Percentiles rank a stretch among this genome's conserved stretches.
Evolutionary conservation across 2,329 filamentous ascomycete species (phyloP).

Genomic region (Ophiostoma angusticollis): DNA sequence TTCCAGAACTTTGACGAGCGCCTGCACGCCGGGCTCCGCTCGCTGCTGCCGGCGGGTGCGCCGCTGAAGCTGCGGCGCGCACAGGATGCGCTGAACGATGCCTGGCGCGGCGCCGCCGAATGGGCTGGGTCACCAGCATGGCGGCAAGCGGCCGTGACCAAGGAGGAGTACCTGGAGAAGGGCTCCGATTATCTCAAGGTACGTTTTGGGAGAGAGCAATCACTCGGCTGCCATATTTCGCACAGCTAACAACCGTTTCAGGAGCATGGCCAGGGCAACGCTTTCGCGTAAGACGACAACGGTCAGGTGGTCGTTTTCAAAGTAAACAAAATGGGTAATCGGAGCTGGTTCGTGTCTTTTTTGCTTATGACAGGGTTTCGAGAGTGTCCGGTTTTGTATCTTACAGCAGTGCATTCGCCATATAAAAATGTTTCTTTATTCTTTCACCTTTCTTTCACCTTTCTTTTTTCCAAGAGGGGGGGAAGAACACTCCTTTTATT

Average conservation of each 20-base stretch:
- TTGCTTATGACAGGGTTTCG: too few species aligned
- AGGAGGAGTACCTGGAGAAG: conserved; percentile 81
- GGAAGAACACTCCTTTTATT: too few species aligned
- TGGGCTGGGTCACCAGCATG: conserved; percentile 58
- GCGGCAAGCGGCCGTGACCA: conserved; percentile 55
- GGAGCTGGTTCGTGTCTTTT: neutral
- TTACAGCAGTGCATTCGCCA: too few species aligned
- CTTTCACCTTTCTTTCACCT: too few species aligned
- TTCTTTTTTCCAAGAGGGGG: too few species aligned
- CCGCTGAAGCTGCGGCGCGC: conserved; percentile 61
- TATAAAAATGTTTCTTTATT: too few species aligned
- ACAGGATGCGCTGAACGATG: conserved; percentile 65
- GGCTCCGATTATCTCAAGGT: conserved; percentile 89
- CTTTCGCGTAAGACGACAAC: conserved; percentile 20
- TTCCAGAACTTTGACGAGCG: conserved; percentile 81
- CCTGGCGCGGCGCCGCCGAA: conserved; percentile 82
- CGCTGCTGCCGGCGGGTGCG: conserved; percentile 56
- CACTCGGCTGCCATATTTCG: conserved; percentile 4
- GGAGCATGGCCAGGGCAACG: conserved; percentile 56
- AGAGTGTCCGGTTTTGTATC: too few species aligned
- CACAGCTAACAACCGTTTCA: conserved; percentile 18
- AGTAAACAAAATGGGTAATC: neutral
- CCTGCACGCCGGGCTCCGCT: conserved; percentile 57
- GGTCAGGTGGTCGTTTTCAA: too few species aligned
- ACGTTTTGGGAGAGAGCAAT: too few species aligned